These are phyloP conservation scores for Hymenoscyphus albidus DNA, from an alignment of 2,329 filamentous ascomycete genomes.

Conservation along the genomic window DNA sequence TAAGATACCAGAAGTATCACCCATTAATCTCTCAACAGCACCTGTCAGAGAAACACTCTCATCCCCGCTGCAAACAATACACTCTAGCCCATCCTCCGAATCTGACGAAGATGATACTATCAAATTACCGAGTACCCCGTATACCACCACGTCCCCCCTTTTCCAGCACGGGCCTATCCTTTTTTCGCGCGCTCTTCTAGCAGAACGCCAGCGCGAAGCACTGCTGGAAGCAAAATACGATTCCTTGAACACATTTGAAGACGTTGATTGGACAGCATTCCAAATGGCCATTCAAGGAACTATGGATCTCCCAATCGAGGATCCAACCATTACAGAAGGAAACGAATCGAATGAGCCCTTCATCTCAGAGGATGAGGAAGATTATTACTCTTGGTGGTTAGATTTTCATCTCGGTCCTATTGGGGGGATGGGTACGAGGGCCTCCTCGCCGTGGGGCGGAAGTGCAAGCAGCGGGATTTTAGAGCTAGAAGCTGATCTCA, in stretches of 20 bases:
- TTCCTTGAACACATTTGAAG: background rate
- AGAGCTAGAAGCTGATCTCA: background rate
- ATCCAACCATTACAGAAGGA: slow-evolving; percentile 24
- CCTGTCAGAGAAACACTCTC: background rate
- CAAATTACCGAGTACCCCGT: slow-evolving; percentile 41
- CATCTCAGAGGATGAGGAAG: slow-evolving; percentile 2
- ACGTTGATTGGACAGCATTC: slow-evolving; percentile 62
- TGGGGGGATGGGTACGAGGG: background rate
- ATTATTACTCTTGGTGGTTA: background rate
- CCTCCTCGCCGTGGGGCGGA: background rate
- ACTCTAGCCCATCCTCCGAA: slow-evolving; percentile 2
- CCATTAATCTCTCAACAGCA: slow-evolving; percentile 13
- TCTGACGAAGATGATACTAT: slow-evolving; percentile 34
- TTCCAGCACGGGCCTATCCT: slow-evolving; percentile 56
- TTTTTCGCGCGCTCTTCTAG: slow-evolving; percentile 36
- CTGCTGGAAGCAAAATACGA: slow-evolving; percentile 2
- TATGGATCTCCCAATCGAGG: slow-evolving; percentile 39
- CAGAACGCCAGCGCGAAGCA: background rate
- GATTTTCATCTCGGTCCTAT: background rate
- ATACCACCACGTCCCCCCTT: slow-evolving; percentile 45
- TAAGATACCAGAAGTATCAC: slow-evolving; percentile 42
- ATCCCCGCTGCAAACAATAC: slow-evolving; percentile 4
- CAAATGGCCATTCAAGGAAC: slow-evolving; percentile 61
- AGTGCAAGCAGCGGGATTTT: background rate
- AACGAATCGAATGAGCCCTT: slow-evolving; percentile 26